Base-by-base conservation (phyloP, 805 yeast species). In the Candida wancherniae region DNA sequence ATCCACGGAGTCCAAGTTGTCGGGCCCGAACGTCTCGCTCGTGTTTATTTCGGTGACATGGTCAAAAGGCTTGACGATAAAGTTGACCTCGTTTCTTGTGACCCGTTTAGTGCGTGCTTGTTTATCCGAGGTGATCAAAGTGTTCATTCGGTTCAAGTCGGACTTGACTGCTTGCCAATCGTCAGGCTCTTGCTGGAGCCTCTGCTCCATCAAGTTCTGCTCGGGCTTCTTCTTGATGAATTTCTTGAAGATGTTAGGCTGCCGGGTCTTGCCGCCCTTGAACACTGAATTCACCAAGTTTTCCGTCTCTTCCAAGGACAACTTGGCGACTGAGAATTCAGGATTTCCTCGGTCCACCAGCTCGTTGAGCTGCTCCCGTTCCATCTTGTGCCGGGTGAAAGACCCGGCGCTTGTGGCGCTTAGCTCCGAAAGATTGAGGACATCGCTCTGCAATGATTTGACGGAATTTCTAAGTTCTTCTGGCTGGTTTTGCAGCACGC, bases 361-460 rank as follows among this genome's bases (percentile, higher is more conserved):
- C 9, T 45, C 48, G 9, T 38, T 42, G 14, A 40, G 43, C 15
- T 47, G 31, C 12, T 58, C 62, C 25, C 45, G 53, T 20, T 77
- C 78, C 49, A 63, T 67, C 45, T 72, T 80, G 52, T 85, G 94
- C 48, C 94, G 71, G 26, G 79, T 77, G 36, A 77, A 77, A 18
- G 94, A 83, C 0, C 94, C 94, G 1, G 95, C 94, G 40, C 92
- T 80, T 0, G 95, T 83, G 4, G 95, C 95, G 59, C 92, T 82
- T 40, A 83, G 71, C 52, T 84, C 92, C 20, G 87, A 79, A 33
- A 64, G 48, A 32, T 64, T 66, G 33, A 65, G 56, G 4, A 66
- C 71, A 37, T 66, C 72, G 45, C 70, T 63, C 44, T 66, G 73
- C 27, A 65, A 49, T 3, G 69, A 63, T 35, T 64, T 59, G 33